Evolutionary conservation across 1,284 basidiomycete species (phyloP).

Genomic region (Mycena sp.): DNA sequence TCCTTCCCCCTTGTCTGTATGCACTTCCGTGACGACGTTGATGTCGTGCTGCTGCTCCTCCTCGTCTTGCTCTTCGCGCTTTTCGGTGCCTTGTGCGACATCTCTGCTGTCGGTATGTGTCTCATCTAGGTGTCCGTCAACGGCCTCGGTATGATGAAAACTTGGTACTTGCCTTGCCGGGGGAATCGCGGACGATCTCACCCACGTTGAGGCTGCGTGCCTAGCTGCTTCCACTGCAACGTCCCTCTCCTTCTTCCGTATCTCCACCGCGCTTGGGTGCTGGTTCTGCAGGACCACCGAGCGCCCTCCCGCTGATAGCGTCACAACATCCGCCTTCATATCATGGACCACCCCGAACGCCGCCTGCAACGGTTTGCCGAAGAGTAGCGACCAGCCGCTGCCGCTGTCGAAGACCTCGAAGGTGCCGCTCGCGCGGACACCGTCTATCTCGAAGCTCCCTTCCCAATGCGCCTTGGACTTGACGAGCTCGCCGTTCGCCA

Average conservation of each 20-base stretch:
- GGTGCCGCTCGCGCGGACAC: background rate
- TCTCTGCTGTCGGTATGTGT: no score
- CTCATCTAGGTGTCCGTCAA: background rate
- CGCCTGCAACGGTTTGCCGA: slow-evolving; percentile 8
- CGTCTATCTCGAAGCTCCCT: background rate
- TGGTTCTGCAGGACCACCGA: no score
- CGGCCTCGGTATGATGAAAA: no score
- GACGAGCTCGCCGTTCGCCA: slow-evolving; percentile 9
- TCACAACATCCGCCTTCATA: background rate
- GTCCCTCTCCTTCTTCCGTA: background rate
- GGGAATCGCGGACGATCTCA: no score
- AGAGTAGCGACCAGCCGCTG: slow-evolving; percentile 7
- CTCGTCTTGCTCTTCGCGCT: no score
- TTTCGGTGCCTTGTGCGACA: no score
- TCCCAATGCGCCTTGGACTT: background rate
- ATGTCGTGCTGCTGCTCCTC: no score
- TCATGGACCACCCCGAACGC: background rate
- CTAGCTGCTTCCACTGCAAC: background rate
- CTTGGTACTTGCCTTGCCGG: no score
- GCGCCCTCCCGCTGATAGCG: background rate
- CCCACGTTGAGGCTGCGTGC: background rate
- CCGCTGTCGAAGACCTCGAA: slow-evolving; percentile 17
- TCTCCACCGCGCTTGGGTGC: background rate
- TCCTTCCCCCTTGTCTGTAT: no score
- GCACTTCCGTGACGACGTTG: no score